Evolutionary conservation across 306 rosid species (phyloP).

Genomic region (Sphenostylis stenocarpa): DNA sequence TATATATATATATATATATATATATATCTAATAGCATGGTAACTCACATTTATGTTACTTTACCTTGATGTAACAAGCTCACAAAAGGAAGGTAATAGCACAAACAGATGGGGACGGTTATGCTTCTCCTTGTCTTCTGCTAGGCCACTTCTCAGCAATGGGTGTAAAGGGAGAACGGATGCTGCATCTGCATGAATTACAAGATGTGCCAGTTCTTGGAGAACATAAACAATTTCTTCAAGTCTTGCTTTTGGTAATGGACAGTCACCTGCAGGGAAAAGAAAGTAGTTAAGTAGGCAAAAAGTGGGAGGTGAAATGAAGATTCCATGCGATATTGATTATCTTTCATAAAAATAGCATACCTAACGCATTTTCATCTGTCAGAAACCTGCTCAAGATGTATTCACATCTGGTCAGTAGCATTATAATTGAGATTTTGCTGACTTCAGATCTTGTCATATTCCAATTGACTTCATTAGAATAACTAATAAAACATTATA

Average conservation of each 20-base stretch:
- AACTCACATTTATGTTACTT: conserved; percentile 10
- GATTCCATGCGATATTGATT: background rate
- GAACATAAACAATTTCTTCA: conserved; percentile 72
- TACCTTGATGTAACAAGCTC: conserved; percentile 91
- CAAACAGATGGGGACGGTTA: conserved; percentile 69
- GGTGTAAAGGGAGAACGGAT: conserved; percentile 62
- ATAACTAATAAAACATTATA: conserved; percentile 45
- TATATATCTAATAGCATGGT: background rate
- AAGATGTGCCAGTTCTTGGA: conserved; percentile 71
- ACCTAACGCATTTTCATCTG: conserved; percentile 84
- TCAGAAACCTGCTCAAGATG: conserved; percentile 72
- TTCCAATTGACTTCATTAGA: conserved; percentile 60
- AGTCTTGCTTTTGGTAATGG: conserved; percentile 84
- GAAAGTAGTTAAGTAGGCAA: conserved; percentile 21
- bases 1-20: too few species aligned
- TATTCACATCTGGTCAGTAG: conserved; percentile 79
- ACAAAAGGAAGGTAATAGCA: conserved; percentile 80
- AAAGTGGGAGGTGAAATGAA: conserved; percentile 34
- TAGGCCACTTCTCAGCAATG: conserved; percentile 55
- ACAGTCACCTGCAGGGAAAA: conserved; percentile 61
- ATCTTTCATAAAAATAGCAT: conserved; percentile 19
- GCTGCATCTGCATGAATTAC: conserved; percentile 66
- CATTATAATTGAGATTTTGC: conserved; percentile 74
- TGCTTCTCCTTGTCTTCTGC: conserved; percentile 41
- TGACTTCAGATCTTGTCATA: conserved; percentile 70